Conservation (phyloP, 495 filamentous ascomycete species). For the Penicillium salamii region DNA sequence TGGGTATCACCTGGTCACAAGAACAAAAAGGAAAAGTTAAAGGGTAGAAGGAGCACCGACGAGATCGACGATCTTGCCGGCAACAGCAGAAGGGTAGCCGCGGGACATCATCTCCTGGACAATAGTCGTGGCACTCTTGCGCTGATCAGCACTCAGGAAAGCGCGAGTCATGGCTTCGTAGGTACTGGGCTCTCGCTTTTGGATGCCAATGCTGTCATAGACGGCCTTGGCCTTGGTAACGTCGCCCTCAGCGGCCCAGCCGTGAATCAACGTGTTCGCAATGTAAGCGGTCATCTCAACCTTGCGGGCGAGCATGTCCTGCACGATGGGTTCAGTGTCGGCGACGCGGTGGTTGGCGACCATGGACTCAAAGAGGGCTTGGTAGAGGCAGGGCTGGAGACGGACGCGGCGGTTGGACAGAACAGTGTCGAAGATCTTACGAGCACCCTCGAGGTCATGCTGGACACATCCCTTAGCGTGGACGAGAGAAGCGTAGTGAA, state of each 20-base stretch:
- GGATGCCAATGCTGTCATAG: conserved; percentile 68
- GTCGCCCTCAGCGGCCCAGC: conserved; percentile 84
- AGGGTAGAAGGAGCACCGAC: conserved; percentile 52
- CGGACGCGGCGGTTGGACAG: conserved; percentile 61
- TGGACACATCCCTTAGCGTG: conserved; percentile 94
- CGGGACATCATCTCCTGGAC: conserved; percentile 88
- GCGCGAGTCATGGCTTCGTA: conserved; percentile 99
- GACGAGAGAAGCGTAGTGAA: conserved; percentile 92
- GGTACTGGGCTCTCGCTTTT: conserved; percentile 92
- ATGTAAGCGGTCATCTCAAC: conserved; percentile 96
- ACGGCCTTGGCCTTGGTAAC: conserved; percentile 75
- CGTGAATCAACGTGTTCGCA: conserved; percentile 97
- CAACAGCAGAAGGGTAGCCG: conserved; percentile 88
- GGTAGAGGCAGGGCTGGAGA: conserved; percentile 83
- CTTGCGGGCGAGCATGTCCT: conserved; percentile 64
- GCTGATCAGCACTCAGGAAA: conserved; percentile 79
- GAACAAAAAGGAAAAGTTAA: conserved; percentile 20
- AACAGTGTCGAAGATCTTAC: conserved; percentile 75
- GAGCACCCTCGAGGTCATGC: conserved; percentile 83
- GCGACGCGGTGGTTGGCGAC: conserved; percentile 86
- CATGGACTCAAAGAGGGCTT: conserved; percentile 93
- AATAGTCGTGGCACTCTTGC: conserved; percentile 65
- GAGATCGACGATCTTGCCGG: conserved; percentile 86
- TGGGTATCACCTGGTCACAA: conserved; percentile 20
- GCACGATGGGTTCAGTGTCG: conserved; percentile 70